Base-by-base conservation (phyloP, 768 basidiomycete species). In the Tephrocybe rancida region DNA sequence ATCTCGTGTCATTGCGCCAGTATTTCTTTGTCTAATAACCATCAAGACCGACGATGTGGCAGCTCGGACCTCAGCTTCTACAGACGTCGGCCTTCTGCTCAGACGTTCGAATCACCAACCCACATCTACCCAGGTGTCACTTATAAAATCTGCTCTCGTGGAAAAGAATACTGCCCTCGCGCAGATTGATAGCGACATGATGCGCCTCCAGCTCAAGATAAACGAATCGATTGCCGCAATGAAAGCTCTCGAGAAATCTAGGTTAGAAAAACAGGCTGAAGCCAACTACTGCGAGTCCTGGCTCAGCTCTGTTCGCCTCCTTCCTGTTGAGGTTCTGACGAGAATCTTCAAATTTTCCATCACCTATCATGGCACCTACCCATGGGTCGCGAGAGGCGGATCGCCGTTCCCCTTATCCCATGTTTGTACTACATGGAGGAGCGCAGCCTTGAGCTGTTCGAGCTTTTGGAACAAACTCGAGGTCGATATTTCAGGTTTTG, bases 351-450 rank as follows among this genome's bases (percentile, higher is more conserved):
- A 16, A 13, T 55, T 42, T 29, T 27, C 32, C 6, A 34, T 54
- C 14, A 13, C 18, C 5, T 9, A 29, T 26, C 8, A 16, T 13
- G 47, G 39, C 13, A 9, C 19, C 52, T 9, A 21, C 13, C 3
- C 9, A 0, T 7, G 2, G 48, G 3, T 3, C n/a, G n/a, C n/a
- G n/a, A n/a, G 4, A 26, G 26, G 24, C 6, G 32, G 41, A 3
- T 49, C 54, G 3, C 54, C 54, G 2, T 21, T 43, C 9, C 18
- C 18, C 8, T 22, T 55, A 9, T 44, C 47, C 6, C 54, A 49
- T 5, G 53, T 55, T 18, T 49, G 54, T 35, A 43, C 39, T n/a
- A 3, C 43, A 8, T 55, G 54, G 54, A 30, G 48, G 25, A 29
- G 2, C n/a, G 41, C 48, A 6, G 54, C 26, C 11, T 18, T 55